A percentile compares a stretch with the other conserved stretches of the same genome.
Evolutionary conservation across 345 rosid species (phyloP).

Genomic region (Eucalyptus sp.): DNA sequence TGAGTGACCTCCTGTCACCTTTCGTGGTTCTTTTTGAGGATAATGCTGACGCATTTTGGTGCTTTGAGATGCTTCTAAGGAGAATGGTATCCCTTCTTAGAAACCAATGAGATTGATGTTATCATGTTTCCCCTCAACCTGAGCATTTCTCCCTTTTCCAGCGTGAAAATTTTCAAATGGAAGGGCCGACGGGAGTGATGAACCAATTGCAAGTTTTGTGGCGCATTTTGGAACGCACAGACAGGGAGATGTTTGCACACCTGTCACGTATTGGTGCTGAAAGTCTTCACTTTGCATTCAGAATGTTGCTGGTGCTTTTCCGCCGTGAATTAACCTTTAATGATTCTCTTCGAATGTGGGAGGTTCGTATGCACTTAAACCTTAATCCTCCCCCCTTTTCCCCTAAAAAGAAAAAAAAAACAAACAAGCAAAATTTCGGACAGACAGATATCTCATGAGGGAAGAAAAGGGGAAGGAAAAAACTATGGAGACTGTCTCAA

Average conservation of each 20-base stretch:
- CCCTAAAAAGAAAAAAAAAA: background rate
- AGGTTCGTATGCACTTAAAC: slow-evolving; percentile 32
- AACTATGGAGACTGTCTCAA: background rate
- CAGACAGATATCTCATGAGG: background rate
- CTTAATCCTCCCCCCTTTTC: background rate
- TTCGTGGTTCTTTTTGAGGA: slow-evolving; percentile 90
- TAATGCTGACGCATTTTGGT: slow-evolving; percentile 95
- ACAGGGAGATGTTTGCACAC: slow-evolving; percentile 74
- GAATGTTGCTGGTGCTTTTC: slow-evolving; percentile 83
- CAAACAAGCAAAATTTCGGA: background rate
- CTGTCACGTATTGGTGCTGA: slow-evolving; percentile 78
- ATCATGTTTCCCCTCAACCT: background rate
- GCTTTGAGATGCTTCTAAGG: slow-evolving; percentile 96
- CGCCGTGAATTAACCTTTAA: slow-evolving; percentile 68
- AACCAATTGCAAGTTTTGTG: slow-evolving; percentile 74
- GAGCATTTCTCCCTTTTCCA: slow-evolving; percentile 9
- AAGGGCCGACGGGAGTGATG: slow-evolving; percentile 95
- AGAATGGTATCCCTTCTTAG: slow-evolving; percentile 50
- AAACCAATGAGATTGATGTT: background rate
- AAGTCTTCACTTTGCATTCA: slow-evolving; percentile 96
- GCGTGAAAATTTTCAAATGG: slow-evolving; percentile 86
- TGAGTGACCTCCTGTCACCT: slow-evolving; percentile 94
- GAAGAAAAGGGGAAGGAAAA: background rate
- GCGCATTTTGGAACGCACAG: slow-evolving; percentile 73
- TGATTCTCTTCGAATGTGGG: slow-evolving; percentile 94